Conservation (phyloP, 345 rosid genomes). For the Syzygium aromaticum region DNA sequence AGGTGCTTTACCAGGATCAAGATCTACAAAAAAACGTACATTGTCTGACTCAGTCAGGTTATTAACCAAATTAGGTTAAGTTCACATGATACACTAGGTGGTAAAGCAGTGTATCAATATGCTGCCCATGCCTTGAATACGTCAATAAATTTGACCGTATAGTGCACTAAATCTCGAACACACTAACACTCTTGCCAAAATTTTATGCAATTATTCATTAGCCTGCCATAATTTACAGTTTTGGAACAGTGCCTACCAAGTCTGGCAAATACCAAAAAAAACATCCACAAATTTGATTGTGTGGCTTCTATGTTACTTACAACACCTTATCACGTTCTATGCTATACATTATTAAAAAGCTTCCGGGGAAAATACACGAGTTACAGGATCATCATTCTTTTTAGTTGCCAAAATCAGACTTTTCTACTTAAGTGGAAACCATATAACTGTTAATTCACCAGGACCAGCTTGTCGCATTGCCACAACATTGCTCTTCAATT, state of each 20-base stretch:
- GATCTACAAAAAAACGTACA: constrained; percentile 27
- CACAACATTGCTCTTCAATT: not conserved
- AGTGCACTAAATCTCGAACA: not conserved
- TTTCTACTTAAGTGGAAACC: not conserved
- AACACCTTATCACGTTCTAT: not conserved
- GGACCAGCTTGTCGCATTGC: not conserved
- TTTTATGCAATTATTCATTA: not conserved
- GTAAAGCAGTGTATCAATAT: not conserved
- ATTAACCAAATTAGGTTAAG: not conserved
- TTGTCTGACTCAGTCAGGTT: not conserved
- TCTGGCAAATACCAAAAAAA: not conserved
- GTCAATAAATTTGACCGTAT: not conserved
- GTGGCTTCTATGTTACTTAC: not conserved
- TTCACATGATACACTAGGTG: not conserved
- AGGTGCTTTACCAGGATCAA: constrained; percentile 39
- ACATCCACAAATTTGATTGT: not conserved
- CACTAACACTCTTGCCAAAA: not conserved
- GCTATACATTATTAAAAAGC: not conserved
- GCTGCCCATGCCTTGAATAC: not conserved
- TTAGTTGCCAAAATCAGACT: not conserved
- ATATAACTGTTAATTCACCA: not conserved
- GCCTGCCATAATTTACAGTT: not conserved
- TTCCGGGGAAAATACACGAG: not conserved
- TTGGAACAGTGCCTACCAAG: not conserved
- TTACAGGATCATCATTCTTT: not conserved